Percentiles rank a stretch among this genome's conserved stretches.
Evolutionary conservation across 1,284 basidiomycete genomes (phyloP).

Genomic region (Apiotrichum laibachii): DNA sequence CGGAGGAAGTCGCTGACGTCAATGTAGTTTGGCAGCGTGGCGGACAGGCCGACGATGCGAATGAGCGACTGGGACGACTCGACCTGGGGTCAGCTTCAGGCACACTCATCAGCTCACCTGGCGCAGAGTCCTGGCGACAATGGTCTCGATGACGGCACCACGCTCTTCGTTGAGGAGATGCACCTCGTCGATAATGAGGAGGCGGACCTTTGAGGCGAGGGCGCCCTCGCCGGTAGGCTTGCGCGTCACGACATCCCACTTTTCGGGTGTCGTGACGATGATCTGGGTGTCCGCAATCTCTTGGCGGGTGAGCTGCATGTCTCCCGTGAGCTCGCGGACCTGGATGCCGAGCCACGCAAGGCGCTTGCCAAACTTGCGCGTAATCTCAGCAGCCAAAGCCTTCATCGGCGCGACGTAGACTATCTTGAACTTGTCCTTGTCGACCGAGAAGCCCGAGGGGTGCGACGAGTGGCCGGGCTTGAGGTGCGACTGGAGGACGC

Average conservation of each 20-base stretch:
- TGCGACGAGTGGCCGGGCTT: conserved; percentile 46
- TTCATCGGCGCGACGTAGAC: conserved; percentile 99
- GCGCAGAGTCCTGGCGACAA: conserved; percentile 90
- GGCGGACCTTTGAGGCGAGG: conserved; percentile 82
- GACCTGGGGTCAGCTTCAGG: conserved; percentile 58
- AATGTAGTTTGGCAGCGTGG: conserved; percentile 94
- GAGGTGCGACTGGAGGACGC: conserved; percentile 75
- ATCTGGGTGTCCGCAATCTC: conserved; percentile 97
- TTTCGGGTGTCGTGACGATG: conserved; percentile 98
- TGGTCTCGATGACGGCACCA: conserved; percentile 97
- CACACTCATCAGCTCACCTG: conserved; percentile 59
- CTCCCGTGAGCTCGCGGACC: conserved; percentile 93
- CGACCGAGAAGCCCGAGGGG: conserved; percentile 57
- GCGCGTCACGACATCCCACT: conserved; percentile 99
- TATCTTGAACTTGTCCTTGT: conserved; percentile 81
- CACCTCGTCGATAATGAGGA: conserved; percentile 97
- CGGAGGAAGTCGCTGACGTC: conserved; percentile 95
- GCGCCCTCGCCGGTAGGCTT: conserved; percentile 97
- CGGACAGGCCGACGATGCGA: conserved; percentile 97
- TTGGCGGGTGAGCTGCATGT: conserved; percentile 94
- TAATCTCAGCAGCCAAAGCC: conserved; percentile 92
- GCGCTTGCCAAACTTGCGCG: conserved; percentile 85
- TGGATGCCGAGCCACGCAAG: conserved; percentile 84
- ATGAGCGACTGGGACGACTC: conserved; percentile 97
- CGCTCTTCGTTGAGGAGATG: conserved; percentile 97